Evolutionary conservation across 2,329 filamentous ascomycete genomes (phyloP).

Genomic region (Pseudocercospora macadamiae): DNA sequence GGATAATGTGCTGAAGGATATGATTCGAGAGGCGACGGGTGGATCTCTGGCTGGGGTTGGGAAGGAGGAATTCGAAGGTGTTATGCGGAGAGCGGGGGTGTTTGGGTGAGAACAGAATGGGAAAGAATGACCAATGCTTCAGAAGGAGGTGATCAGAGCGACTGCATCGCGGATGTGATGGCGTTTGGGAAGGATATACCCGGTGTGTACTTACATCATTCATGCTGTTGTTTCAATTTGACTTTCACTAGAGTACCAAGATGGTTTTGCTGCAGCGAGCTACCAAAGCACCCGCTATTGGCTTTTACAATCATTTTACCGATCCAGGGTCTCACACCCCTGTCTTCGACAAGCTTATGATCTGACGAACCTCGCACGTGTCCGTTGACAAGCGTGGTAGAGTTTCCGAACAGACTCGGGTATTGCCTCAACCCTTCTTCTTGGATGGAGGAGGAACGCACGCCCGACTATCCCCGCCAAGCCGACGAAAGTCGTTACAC

Average conservation of each 20-base stretch:
- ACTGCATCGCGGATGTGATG: not conserved
- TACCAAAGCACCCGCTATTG: no score
- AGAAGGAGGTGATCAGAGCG: no score
- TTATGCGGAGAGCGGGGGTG: conserved; percentile 82
- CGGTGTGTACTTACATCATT: not conserved
- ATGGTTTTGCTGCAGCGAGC: not conserved
- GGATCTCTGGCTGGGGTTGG: conserved; percentile 74
- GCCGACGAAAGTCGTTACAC: no score
- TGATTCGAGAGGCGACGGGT: conserved; percentile 93
- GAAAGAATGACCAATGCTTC: not conserved
- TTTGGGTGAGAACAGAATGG: conserved; percentile 62
- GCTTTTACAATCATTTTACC: no score
- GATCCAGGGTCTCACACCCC: no score
- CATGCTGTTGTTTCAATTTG: not conserved
- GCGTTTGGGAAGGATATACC: not conserved
- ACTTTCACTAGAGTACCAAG: not conserved
- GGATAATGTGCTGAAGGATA: conserved; percentile 84
- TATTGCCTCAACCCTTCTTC: no score
- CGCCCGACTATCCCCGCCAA: no score
- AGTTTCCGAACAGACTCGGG: no score
- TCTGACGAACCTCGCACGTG: no score
- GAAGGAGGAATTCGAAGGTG: conserved; percentile 79
- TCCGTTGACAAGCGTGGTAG: no score
- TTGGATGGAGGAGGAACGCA: no score
- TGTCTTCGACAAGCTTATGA: no score